Base-by-base conservation (phyloP, 2,329 filamentous ascomycete species). In the Fonsecaea erecta region DNA sequence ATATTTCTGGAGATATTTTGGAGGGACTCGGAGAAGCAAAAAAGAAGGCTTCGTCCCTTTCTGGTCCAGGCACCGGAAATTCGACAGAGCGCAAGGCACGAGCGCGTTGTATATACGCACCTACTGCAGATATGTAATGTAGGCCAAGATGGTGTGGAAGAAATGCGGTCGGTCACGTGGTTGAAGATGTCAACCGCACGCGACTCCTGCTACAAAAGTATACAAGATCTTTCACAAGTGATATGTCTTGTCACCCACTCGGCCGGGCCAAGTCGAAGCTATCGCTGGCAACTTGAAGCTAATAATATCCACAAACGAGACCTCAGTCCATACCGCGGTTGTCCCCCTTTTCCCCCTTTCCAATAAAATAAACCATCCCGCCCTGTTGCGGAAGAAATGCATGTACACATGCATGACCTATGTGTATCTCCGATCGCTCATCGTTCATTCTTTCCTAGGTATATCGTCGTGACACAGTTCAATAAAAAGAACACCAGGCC, bases 321-420 rank as follows among this genome's bases (percentile, higher is more conserved):
- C 18, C 43, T 24, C 43, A 24, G 21, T 24, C 43, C 51, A 34
- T 53, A 32, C 24, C 30, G 12, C 51, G 18, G 30, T 53, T 34
- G 51, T 53, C 34, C 53, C 6, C 32, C 53, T 37, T 55, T 46
- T 37, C 40, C 57, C 4, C 28, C 37, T 18, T 14, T 43, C 57
- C 43, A 60, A 34, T 32, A 18, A n/a, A 60, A 34, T 32, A 28
- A 26, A 21, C 57, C 43, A 2, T 52, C 57, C 57, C 18, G 8
- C 4, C 35, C 14, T n/a, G 18, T 24, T 30, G 56, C 43, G 32
- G 46, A 37, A 52, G 26, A 52, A 35, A 30, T 60, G 60, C 59
- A 60, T 66, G 55, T 65, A 65, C 62, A 63, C 40, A 60, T 62
- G 61, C 61, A 62, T 63, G 52, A n/a, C 53, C 51, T 62, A 56